Percentiles rank a stretch among this genome's conserved stretches.
Evolutionary conservation across 805 yeast species (phyloP).

Genomic region (Jamesozyma rosinii): DNA sequence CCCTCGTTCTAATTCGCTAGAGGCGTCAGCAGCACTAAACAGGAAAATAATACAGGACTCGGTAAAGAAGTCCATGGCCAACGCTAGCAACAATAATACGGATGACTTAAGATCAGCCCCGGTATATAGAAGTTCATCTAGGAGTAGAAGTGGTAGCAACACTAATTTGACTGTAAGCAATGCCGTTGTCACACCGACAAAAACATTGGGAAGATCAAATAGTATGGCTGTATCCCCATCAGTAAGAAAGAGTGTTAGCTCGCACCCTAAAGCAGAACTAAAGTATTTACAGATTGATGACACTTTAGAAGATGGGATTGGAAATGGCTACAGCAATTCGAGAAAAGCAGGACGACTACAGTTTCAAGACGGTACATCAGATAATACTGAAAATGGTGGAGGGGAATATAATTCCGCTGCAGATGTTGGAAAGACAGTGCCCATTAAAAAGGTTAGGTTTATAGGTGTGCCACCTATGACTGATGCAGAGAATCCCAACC

Average conservation of each 20-base stretch:
- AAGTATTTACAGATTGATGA: background rate
- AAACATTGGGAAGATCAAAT: background rate
- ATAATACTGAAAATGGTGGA: background rate
- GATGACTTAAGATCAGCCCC: background rate
- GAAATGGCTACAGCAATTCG: background rate
- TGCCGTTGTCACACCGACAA: background rate
- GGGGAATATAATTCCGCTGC: background rate
- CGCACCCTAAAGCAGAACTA: background rate
- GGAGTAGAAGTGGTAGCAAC: background rate
- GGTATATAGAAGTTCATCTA: background rate
- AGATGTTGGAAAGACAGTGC: background rate
- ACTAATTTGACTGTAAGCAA: background rate
- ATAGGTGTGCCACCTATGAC: slow-evolving; percentile 31
- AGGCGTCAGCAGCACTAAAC: slow-evolving; percentile 21
- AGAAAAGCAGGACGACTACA: background rate
- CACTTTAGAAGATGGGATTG: background rate
- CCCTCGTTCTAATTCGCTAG: slow-evolving; percentile 27
- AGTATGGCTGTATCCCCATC: background rate
- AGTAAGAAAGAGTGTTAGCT: background rate
- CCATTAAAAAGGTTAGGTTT: slow-evolving; percentile 27
- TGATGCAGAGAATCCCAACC: slow-evolving; percentile 23
- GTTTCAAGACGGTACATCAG: background rate
- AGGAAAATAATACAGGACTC: slow-evolving; percentile 24
- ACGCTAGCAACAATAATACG: too few species aligned
- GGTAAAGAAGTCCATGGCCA: slow-evolving; percentile 10